These are phyloP conservation scores for Fusarium goolgardi DNA, from an alignment of 2,329 filamentous ascomycete genomes.

Conservation along the genomic window DNA sequence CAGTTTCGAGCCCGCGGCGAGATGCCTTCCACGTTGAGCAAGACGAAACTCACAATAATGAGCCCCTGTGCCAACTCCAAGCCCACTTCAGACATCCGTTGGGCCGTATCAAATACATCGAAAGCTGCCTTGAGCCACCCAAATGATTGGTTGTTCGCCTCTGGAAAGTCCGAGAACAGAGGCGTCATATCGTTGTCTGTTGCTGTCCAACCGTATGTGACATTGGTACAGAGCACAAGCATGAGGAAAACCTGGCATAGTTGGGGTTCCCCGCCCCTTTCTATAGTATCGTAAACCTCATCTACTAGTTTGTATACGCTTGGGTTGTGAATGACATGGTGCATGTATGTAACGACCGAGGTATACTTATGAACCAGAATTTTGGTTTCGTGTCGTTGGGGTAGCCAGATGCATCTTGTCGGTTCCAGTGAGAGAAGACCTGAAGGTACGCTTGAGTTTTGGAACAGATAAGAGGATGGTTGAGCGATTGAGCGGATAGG, in stretches of 20 bases:
- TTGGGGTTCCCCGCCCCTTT: conserved; percentile 40
- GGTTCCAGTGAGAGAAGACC: conserved; percentile 45
- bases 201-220: conserved; percentile 50
- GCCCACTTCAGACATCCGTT: conserved; percentile 45
- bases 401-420: conserved; percentile 52
- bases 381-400: conserved; percentile 49
- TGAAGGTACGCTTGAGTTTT: conserved; percentile 41
- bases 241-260: conserved; percentile 47
- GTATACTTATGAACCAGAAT: conserved; percentile 49
- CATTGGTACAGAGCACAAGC: conserved; percentile 48
- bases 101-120: conserved; percentile 52
- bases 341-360: conserved; percentile 48
- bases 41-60: conserved; percentile 53
- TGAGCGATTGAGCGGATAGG: conserved; percentile 50
- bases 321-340: conserved; percentile 50
- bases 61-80: conserved; percentile 55
- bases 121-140: conserved; percentile 53
- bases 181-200: conserved; percentile 43
- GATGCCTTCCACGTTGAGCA: conserved; percentile 52
- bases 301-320: conserved; percentile 47
- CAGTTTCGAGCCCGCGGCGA: conserved; percentile 31
- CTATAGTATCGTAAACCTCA: conserved; percentile 48
- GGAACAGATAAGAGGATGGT: conserved; percentile 50
- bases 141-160: conserved; percentile 47
- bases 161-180: conserved; percentile 44